Conservation (phyloP, 768 basidiomycete species). For the Suillus paluster region DNA sequence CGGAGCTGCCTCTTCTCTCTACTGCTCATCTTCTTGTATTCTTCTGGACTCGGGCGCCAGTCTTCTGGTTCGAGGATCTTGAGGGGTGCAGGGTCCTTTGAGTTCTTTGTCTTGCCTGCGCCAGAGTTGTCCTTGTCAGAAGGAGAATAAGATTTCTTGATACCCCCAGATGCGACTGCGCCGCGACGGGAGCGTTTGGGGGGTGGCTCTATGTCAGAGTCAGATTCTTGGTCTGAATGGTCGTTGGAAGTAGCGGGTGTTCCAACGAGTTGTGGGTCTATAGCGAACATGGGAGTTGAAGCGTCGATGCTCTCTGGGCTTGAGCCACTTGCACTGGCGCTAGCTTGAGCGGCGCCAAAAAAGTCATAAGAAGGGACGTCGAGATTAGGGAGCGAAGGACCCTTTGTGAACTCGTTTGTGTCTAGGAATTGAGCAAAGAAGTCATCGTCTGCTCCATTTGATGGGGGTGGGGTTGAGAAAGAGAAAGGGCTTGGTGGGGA, state of each 20-base stretch:
- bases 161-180: conserved; percentile 74
- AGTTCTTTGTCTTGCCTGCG: conserved; percentile 20
- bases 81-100: conserved; percentile 34
- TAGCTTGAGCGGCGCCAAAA: conserved; percentile 38
- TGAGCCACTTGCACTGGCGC: conserved; percentile 28
- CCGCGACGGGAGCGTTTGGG: conserved; percentile 63
- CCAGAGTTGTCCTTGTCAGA: conserved; percentile 35
- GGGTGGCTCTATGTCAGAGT: conserved; percentile 36
- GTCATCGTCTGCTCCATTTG: conserved; percentile 27
- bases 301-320: conserved; percentile 20
- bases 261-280: conserved; percentile 79
- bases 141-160: conserved; percentile 59
- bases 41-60: conserved; percentile 88
- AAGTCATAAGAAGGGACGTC: conserved; percentile 44
- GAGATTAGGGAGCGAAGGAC: conserved; percentile 29
- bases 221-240: conserved; percentile 39
- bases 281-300: conserved; percentile 45
- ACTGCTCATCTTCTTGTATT: conserved; percentile 92
- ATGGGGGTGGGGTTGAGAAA: conserved; percentile 42
- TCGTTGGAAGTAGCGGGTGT: conserved; percentile 56
- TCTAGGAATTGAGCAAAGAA: conserved; percentile 54
- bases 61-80: conserved; percentile 55
- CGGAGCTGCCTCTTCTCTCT: conserved; percentile 96
- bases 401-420: conserved; percentile 39
- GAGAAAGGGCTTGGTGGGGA: conserved; percentile 47